Conservation (phyloP, 148 eudicot genomes). For the Arctostaphylos glauca region DNA sequence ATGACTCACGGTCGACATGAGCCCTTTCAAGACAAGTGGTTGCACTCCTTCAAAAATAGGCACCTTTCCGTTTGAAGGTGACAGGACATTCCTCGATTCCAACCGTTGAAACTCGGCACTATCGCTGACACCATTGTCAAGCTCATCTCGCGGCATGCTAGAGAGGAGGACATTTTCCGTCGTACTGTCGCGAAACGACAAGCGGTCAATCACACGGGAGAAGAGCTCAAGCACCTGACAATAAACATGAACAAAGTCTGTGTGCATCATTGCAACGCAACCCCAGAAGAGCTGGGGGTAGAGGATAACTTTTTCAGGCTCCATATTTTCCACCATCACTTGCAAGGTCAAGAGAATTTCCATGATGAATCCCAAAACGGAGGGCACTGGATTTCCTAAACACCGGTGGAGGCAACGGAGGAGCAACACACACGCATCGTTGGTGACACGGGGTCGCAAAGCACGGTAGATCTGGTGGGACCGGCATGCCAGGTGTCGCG, state of each 20-base stretch:
- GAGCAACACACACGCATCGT: constrained; percentile 89
- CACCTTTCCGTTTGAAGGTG: constrained; percentile 51
- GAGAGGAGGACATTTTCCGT: constrained; percentile 96
- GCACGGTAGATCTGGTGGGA: constrained; percentile 99
- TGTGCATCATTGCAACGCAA: constrained; percentile 98
- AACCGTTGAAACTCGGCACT: constrained; percentile 61
- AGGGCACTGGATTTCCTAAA: constrained; percentile 80
- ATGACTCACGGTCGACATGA: constrained; percentile 90
- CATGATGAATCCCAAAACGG: constrained; percentile 88
- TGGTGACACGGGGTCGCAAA: constrained; percentile 81
- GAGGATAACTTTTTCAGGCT: constrained; percentile 92
- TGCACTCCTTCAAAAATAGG: constrained; percentile 98
- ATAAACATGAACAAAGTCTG: constrained; percentile 94
- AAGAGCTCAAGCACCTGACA: constrained; percentile 98
- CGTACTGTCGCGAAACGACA: constrained; percentile 87
- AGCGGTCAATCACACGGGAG: constrained; percentile 85
- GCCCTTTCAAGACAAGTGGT: constrained; percentile 95
- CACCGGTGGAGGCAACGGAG: constrained; percentile 95
- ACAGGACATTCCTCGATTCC: constrained; percentile 54
- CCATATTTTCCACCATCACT: constrained; percentile 99
- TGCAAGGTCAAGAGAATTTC: constrained; percentile 91
- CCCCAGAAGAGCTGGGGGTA: constrained; percentile 99
- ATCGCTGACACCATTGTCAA: constrained; percentile 55
- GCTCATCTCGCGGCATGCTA: constrained; percentile 97
- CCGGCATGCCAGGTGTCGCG: constrained; percentile 95